Evolutionary conservation across 2,329 filamentous ascomycete species (phyloP), one percentile per base, ranked within the genome.

Genomic region (Elsinoe fawcettii): DNA sequence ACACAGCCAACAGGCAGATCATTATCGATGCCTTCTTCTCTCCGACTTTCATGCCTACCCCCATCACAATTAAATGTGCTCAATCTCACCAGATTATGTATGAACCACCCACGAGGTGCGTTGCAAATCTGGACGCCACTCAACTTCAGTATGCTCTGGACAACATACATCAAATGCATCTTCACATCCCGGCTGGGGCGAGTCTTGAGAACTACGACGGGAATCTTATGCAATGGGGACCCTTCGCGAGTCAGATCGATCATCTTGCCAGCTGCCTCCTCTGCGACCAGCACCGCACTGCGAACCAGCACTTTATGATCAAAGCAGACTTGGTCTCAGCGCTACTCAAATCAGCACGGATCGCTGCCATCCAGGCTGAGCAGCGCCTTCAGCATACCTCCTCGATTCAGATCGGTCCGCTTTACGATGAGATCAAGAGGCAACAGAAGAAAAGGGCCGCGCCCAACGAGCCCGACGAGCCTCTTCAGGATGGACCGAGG

Each of bases 1-100:
- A 56, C 23, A 18, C 27, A 23, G 37, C 41, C n/a, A 49, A 56
- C 43, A 56, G 41, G 54, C 44, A 56, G 41, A 23, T 36, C 2
- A 46, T 56, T 41, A 22, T 37, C 18, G 41, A 25, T 23, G 41
- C 37, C 9, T 39, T 56, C 14, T 46, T 56, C 41, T 34, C 27
- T n/a, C 16, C 23, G 16, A 36, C 44, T 14, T 20, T 43, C n/a
- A 9, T 23, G 23, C 18, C 53, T 6, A 20, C 23, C 6, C 53
- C 53, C 25, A 46, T 55, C 23, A 18, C 34, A 20, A 6, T 8
- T 16, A 25, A 7, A 16, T 55, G 53, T 16, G 22, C n/a, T 18
- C 39, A 43, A n/a, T 12, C 30, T 2, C 11, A 9, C 8, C 22
- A n/a, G 12, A 12, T 22, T 22, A 14, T 34, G 8, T 34, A n/a